Evolutionary conservation across 2,329 filamentous ascomycete genomes (phyloP), one percentile per base, ranked within the genome.

Genomic region (Venturia aucupariae): DNA sequence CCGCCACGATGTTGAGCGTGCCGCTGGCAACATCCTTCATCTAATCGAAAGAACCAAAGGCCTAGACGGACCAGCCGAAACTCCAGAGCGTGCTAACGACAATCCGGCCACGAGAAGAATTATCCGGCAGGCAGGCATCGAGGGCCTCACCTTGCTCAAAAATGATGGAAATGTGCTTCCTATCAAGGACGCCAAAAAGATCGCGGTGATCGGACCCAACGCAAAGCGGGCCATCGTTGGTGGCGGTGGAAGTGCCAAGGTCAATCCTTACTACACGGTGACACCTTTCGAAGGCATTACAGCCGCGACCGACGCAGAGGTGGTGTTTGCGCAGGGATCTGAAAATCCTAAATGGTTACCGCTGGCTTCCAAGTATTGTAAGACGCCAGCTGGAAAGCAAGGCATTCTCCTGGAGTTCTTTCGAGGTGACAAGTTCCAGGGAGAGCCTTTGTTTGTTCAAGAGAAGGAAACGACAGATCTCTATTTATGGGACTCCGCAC

Each of bases 401-500:
- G 86, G 86, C 0, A 84, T 89, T 10, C 81, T 77, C 19, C 80
- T 89, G 17, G 84, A 89, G 63, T 89, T 86, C 78, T 88, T 81
- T 69, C 78, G 80, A 17, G 86, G 86, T 5, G 86, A 89, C 67
- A 79, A 82, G 65, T 88, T 89, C 67, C 74, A 84, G 65, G 85
- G 84, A 1, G 72, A 77, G 27, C 82, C 86, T 11, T 77, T 80
- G 0, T 78, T 86, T 19, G 77, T 82, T 2, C 84, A 88, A 70
- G 79, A 80, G 61, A 81, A 86, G 67, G 80, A 77, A 8, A 87
- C 86, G 69, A 88, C 85, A 0, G 86, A 89, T 70, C 79, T 89
- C 0, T 88, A 87, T 77, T 78, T 89, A 2, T 89, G 86, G 86
- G 86, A 89, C 68, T 88, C 86, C 3, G 86, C 85, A 0, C 86